Evolutionary conservation across 2,329 filamentous ascomycete species (phyloP), one percentile per base, ranked within the genome.

Genomic region (Exophiala sp.): DNA sequence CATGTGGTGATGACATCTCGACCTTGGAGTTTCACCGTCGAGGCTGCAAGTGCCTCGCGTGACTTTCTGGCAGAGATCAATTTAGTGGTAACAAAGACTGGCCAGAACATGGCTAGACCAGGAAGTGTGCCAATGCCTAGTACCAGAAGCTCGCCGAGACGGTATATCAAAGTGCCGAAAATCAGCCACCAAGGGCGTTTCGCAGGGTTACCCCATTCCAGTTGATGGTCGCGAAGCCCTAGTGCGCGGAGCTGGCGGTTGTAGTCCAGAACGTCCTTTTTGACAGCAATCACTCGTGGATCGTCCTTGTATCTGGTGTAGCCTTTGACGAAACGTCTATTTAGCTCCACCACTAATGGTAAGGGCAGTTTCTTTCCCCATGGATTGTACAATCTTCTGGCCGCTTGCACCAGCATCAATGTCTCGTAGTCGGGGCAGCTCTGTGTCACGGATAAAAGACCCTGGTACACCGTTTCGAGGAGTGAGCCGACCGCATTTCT

Each of bases 381-480:
- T 9, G 91, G 89, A 66, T 95, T 96, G 74, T 99, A 99, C 24
- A 99, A 78, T 46, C 94, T 84, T 58, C 94, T 84, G 5, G 91
- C 92, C 35, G 92, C 91, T 80, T 97, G 94, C 55, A 97, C 95
- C 67, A 83, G 80, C 91, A 96, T 96, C 18, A 97, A 78, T 3
- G 92, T 97, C 65, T 97, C 92, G 71, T 96, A 96, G 71, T 97
- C 90, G 2, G 92, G 91, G 35, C 89, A 86, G 11, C 89, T 92
- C 36, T 96, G 91, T 3, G 92, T 97, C 52, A 97, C 94, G 2
- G 91, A 83, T 58, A 88, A 85, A 45, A 97, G 80, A 34, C 87
- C 83, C 68, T 95, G 85, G 66, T 95, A 91, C 46, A 96, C 88
- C 51, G 84, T 89, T 65, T 96, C 89, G 51, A 99, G 77, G 39